Evolutionary conservation across 176 grass and related monocot genomes (phyloP), one percentile per base, ranked within the genome.

Genomic region (Areca catechu): DNA sequence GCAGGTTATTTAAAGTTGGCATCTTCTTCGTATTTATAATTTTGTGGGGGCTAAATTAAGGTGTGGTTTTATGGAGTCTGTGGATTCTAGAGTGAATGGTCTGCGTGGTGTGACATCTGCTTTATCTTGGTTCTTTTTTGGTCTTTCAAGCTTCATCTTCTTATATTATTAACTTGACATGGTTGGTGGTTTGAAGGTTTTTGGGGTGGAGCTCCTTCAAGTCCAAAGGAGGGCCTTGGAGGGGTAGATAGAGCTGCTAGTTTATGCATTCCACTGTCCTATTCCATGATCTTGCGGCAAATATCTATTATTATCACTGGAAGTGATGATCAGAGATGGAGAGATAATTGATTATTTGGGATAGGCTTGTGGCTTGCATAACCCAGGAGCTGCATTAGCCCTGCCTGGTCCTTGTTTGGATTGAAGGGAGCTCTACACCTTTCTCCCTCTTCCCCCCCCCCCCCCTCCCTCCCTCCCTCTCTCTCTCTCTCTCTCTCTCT

Each of bases 341-440:
- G 20, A 43, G 16, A 61, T 58, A 43, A 0, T 22, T 21, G 4
- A 5, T 53, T 21, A 20, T 47, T 73, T 79, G 77, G 69, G 77
- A 62, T 73, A 61, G 69, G 69, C 56, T 54, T 61, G 64, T 22
- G 69, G 77, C 48, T 79, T 79, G 77, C 77, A 73, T 79, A 71
- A 64, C 77, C 54, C 62, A 68, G 77, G 77, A 79, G 62, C 77
- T 73, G 62, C 69, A 79, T 73, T 57, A 34, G 9, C 77, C 55
- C 56, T 50, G 23, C 49, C 51, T 62, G 57, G 52, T 58, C 57
- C 56, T 65, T 79, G 48, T 79, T 79, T 79, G 77, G 69, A 79
- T 79, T 79, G 77, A 79, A 79, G 69, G 69, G 77, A 79, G 77
- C 69, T 79, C 69, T 79, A 69, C 69, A 62, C 73, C 62, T 61